Conservation (phyloP, 2,329 filamentous ascomycete species). For the Scedosporium apiospermum region DNA sequence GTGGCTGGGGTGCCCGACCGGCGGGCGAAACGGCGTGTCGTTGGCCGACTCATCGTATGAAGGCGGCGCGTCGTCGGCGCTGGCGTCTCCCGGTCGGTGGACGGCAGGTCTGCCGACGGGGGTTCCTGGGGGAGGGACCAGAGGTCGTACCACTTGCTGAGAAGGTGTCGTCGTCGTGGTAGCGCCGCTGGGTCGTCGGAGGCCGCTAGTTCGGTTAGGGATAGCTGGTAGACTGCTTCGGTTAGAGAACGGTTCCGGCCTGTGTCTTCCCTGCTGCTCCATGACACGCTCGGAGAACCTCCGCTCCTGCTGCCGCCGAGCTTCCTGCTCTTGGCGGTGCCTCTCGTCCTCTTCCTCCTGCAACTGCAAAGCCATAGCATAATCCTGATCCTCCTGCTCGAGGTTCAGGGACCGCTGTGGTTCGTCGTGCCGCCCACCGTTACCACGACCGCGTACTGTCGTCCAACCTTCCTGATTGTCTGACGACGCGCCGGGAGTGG, state of each 20-base stretch:
- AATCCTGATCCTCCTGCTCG: conserved; percentile 73
- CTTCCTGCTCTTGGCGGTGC: conserved; percentile 52
- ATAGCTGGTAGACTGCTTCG: neutral
- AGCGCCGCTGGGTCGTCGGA: conserved; percentile 3
- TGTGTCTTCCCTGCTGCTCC: conserved; percentile 44
- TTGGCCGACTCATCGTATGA: conserved; percentile 16
- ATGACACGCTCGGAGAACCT: conserved; percentile 62
- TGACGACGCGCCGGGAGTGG: neutral
- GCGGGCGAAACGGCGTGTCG: conserved; percentile 40
- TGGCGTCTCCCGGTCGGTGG: conserved; percentile 26
- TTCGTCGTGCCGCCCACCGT: neutral
- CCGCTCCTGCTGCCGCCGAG: conserved; percentile 55
- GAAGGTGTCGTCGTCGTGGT: conserved; percentile 12
- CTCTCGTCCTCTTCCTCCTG: conserved; percentile 89
- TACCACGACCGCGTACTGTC: conserved; percentile 32
- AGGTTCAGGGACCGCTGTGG: conserved; percentile 22
- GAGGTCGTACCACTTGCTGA: conserved; percentile 34
- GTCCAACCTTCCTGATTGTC: conserved; percentile 37
- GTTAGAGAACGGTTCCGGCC: neutral
- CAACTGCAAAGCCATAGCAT: conserved; percentile 82
- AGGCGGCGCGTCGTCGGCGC: conserved; percentile 28
- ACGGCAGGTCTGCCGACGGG: conserved; percentile 20
- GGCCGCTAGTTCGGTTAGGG: neutral
- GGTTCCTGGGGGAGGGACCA: conserved; percentile 27
- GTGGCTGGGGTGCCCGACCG: conserved; percentile 40